Percentiles rank a stretch among this genome's conserved stretches.
Evolutionary conservation across 495 filamentous ascomycete genomes (phyloP).

Genomic region (Acidomyces sp.): DNA sequence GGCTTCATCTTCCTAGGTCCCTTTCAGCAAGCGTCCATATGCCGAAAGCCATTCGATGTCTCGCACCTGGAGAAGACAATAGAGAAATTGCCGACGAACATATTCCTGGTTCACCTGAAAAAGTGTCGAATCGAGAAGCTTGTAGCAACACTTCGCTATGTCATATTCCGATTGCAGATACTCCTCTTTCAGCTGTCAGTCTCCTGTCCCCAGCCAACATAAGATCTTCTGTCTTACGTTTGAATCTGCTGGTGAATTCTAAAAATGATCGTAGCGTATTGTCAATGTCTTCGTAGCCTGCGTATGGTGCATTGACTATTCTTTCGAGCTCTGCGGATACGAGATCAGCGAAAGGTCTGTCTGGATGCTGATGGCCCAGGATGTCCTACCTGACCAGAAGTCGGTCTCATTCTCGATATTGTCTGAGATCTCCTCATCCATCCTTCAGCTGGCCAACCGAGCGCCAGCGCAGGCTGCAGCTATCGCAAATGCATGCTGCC

Average conservation of each 20-base stretch:
- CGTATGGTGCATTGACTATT: constrained; percentile 59
- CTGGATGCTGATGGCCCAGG: constrained; percentile 1
- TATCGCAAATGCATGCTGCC: constrained; percentile 11
- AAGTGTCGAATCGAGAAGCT: constrained; percentile 60
- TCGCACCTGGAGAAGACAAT: constrained; percentile 69
- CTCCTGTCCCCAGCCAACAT: background rate
- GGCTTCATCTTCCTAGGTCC: constrained; percentile 59
- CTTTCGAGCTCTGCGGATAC: constrained; percentile 57
- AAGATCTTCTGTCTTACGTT: constrained; percentile 35
- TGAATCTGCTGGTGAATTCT: constrained; percentile 60
- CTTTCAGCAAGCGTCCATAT: background rate
- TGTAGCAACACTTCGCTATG: constrained; percentile 69
- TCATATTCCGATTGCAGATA: constrained; percentile 78
- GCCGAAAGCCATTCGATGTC: background rate
- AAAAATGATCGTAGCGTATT: constrained; percentile 75
- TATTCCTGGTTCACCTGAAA: constrained; percentile 68
- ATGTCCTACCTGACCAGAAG: constrained; percentile 73
- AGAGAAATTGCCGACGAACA: constrained; percentile 84
- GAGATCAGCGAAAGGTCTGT: background rate
- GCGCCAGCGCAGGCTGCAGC: constrained; percentile 9
- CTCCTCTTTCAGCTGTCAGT: constrained; percentile 40
- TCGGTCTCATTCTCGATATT: constrained; percentile 73
- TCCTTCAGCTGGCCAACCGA: constrained; percentile 23
- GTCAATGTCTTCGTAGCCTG: constrained; percentile 69
- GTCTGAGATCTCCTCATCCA: constrained; percentile 55